phyloP scores from a whole-genome alignment of 2,329 filamentous ascomycete species.

The Ceratocystis alfenasii region DNA sequence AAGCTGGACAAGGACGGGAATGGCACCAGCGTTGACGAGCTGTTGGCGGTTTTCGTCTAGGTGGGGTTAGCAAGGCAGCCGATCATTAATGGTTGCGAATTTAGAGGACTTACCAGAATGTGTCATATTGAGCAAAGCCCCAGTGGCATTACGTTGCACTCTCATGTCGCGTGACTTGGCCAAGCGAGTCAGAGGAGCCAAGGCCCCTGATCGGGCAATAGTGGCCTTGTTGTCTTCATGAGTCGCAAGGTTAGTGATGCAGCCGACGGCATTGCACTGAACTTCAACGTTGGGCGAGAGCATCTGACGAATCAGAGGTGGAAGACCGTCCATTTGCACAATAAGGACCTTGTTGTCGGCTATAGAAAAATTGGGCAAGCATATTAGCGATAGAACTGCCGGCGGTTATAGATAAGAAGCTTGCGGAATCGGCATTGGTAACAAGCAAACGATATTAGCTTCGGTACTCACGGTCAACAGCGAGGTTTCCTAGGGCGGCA shows the following conservation, averaged over 20 bases:
- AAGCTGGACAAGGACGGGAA: slow-evolving; percentile 89
- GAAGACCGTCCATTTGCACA: slow-evolving; percentile 78
- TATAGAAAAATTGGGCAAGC: slow-evolving; percentile 30
- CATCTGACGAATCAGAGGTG: slow-evolving; percentile 93
- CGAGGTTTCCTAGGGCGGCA: slow-evolving; percentile 87
- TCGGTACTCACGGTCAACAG: slow-evolving; percentile 72
- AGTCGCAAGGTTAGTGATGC: slow-evolving; percentile 94
- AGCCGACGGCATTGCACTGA: slow-evolving; percentile 96
- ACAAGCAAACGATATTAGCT: background rate
- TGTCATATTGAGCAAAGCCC: slow-evolving; percentile 95
- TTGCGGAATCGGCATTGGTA: too few relatives aligned
- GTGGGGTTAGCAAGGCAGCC: slow-evolving; percentile 24
- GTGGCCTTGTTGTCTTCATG: slow-evolving; percentile 99
- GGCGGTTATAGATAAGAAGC: too few relatives aligned
- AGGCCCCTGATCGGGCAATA: slow-evolving; percentile 86
- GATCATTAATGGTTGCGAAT: background rate
- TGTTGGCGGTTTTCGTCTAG: slow-evolving; percentile 94
- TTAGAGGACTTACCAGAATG: slow-evolving; percentile 62
- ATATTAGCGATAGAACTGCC: slow-evolving; percentile 32
- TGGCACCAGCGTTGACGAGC: slow-evolving; percentile 93
- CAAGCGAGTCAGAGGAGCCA: slow-evolving; percentile 78
- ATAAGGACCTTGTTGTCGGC: slow-evolving; percentile 97
- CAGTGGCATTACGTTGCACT: slow-evolving; percentile 93
- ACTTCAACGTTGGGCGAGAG: slow-evolving; percentile 96
- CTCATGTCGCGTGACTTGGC: slow-evolving; percentile 98